phyloP scores from a whole-genome alignment of 331 rosid genomes.

The Malus hybrid region DNA sequence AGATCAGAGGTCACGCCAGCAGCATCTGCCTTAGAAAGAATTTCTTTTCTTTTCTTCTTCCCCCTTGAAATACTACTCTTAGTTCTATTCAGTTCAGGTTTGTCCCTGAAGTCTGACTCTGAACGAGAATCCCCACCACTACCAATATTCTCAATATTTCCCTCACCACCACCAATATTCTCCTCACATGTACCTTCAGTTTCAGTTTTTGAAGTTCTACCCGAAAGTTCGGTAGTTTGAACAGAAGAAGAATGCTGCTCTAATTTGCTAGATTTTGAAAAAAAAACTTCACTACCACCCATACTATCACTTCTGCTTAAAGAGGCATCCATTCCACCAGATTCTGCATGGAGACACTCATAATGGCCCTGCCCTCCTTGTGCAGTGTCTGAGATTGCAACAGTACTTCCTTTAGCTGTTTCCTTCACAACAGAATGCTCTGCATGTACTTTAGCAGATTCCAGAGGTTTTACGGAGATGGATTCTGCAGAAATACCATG shows the following conservation, averaged over 20 bases:
- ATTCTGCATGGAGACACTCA: slow-evolving; percentile 23
- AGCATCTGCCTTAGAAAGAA: slow-evolving; percentile 82
- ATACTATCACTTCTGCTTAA: slow-evolving; percentile 23
- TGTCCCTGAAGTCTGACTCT: slow-evolving; percentile 39
- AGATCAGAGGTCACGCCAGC: slow-evolving; percentile 81
- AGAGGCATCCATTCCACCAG: slow-evolving; percentile 16
- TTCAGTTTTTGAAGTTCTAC: slow-evolving; percentile 14
- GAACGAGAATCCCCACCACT: slow-evolving; percentile 22
- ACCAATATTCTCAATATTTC: slow-evolving; percentile 15
- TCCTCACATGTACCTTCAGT: slow-evolving; percentile 31
- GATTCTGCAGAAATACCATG: slow-evolving; percentile 19
- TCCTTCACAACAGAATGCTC: slow-evolving; percentile 6
- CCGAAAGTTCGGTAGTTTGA: slow-evolving; percentile 18
- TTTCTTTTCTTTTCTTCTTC: slow-evolving; percentile 53
- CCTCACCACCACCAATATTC: slow-evolving; percentile 25
- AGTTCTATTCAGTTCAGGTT: slow-evolving; percentile 41
- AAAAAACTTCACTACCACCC: slow-evolving; percentile 19
- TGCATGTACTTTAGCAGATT: slow-evolving; percentile 15
- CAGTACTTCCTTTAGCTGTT: slow-evolving; percentile 3
- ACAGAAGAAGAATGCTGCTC: slow-evolving; percentile 25
- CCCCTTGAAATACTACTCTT: slow-evolving; percentile 32
- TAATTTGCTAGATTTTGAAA: slow-evolving; percentile 15
- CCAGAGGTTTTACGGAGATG: slow-evolving; percentile 6
- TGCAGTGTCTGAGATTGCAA: slow-evolving; percentile 15
- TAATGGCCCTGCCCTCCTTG: slow-evolving; percentile 25